A percentile compares a stretch with the other conserved stretches of the same genome.
Evolutionary conservation across 2,329 filamentous ascomycete genomes (phyloP).

Genomic region (Xylaria sp.): DNA sequence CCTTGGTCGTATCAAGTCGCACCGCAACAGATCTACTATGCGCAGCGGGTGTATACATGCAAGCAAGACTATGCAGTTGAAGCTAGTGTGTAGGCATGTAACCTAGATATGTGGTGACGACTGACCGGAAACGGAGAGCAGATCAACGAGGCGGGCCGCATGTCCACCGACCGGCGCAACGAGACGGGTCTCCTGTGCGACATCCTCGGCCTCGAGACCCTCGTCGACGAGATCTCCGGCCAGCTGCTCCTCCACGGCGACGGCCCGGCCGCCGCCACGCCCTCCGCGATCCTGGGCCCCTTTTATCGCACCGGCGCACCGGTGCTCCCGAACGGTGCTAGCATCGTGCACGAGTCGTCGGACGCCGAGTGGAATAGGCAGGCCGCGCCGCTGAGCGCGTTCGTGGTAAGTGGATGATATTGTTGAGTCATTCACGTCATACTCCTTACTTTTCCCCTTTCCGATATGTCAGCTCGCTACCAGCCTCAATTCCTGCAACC

Average conservation of each 20-base stretch:
- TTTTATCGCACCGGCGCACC: conserved; percentile 81
- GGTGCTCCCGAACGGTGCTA: conserved; percentile 67
- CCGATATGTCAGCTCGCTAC: too few species aligned
- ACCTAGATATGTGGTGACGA: too few species aligned
- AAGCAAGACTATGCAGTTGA: too few species aligned
- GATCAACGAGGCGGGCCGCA: conserved; percentile 68
- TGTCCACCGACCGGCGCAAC: conserved; percentile 64
- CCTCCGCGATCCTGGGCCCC: conserved; percentile 80
- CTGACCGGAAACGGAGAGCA: conserved; percentile 30
- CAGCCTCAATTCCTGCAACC: too few species aligned
- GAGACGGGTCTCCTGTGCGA: conserved; percentile 70
- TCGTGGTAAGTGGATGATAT: neutral
- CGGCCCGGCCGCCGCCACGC: conserved; percentile 67
- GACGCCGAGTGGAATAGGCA: conserved; percentile 37
- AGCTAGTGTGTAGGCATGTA: neutral
- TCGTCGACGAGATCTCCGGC: conserved; percentile 81
- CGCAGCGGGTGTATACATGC: conserved; percentile 26
- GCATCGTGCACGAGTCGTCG: conserved; percentile 62
- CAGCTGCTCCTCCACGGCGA: conserved; percentile 61
- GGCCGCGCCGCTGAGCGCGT: conserved; percentile 7
- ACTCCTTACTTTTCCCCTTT: conserved; percentile 58
- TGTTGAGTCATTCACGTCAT: neutral
- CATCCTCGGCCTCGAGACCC: conserved; percentile 72
- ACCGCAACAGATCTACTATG: neutral
- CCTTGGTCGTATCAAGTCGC: neutral